These are phyloP conservation scores for Aspergillus oerlinghausenensis DNA, from an alignment of 2,329 filamentous ascomycete species.

Conservation along the genomic window DNA sequence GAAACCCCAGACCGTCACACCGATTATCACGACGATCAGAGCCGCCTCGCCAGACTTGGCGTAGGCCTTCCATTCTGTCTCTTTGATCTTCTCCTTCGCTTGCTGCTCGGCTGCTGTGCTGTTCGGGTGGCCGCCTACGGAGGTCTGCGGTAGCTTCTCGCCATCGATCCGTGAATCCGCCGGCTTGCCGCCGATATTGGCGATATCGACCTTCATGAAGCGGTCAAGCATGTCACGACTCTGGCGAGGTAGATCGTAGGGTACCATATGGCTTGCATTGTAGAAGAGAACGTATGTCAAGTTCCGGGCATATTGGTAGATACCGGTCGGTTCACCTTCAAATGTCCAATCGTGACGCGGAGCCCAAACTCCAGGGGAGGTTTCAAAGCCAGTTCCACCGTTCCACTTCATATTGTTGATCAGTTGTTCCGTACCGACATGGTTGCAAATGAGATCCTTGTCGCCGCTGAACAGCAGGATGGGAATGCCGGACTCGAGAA, in stretches of 20 bases:
- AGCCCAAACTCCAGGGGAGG: conserved; percentile 80
- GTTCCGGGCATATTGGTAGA: conserved; percentile 93
- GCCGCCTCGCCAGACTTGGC: conserved; percentile 82
- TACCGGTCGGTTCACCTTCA: conserved; percentile 79
- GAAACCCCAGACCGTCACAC: conserved; percentile 69
- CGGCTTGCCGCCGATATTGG: conserved; percentile 74
- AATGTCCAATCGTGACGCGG: conserved; percentile 94
- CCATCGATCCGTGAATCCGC: conserved; percentile 79
- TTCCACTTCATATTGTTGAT: conserved; percentile 92
- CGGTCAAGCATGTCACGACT: conserved; percentile 95
- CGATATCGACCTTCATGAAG: conserved; percentile 90
- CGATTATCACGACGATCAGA: conserved; percentile 72
- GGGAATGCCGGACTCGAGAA: conserved; percentile 68
- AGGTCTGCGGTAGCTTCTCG: conserved; percentile 72
- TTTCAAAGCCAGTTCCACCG: conserved; percentile 84
- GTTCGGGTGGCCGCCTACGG: conserved; percentile 69
- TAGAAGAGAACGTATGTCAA: conserved; percentile 93
- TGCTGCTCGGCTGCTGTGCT: conserved; percentile 63
- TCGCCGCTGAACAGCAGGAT: conserved; percentile 88
- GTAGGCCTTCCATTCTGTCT: conserved; percentile 85
- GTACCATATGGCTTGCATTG: conserved; percentile 97
- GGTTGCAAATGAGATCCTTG: conserved; percentile 94
- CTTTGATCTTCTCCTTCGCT: conserved; percentile 68
- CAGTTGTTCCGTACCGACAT: conserved; percentile 85
- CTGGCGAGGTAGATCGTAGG: conserved; percentile 83